phyloP scores from a whole-genome alignment of 257 asterid genomes.

The Nicotiana knightiana region DNA sequence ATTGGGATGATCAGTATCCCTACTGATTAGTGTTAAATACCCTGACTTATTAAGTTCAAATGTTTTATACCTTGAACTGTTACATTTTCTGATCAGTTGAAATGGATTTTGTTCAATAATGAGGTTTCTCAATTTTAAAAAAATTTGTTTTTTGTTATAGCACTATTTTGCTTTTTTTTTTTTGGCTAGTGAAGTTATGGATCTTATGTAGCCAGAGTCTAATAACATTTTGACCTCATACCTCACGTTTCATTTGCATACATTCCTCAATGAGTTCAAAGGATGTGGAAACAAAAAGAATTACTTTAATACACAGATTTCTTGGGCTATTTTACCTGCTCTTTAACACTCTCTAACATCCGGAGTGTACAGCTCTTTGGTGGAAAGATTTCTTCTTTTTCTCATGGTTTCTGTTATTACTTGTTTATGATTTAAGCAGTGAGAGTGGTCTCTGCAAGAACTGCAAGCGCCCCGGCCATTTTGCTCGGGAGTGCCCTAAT shows the following conservation, averaged over 20 bases:
- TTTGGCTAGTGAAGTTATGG: not conserved
- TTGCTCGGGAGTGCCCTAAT: conserved; percentile 92
- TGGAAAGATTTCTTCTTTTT: not conserved
- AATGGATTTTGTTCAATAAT: not conserved
- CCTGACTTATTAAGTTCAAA: not conserved
- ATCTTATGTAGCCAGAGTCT: not conserved
- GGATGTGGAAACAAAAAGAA: not conserved
- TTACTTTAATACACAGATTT: not conserved
- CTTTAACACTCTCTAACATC: not conserved
- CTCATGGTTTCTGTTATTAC: not conserved
- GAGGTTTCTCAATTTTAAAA: not conserved
- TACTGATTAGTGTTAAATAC: not conserved
- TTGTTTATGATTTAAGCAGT: conserved; percentile 26
- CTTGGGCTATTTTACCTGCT: not conserved
- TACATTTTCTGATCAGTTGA: not conserved
- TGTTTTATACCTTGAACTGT: not conserved
- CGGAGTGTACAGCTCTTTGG: not conserved
- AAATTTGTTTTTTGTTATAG: not conserved
- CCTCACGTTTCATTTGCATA: not conserved
- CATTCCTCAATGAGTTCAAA: not conserved
- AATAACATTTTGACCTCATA: not conserved
- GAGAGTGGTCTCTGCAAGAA: conserved; percentile 86
- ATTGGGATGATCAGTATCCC: not conserved
- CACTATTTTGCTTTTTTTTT: not conserved
- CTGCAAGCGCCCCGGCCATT: conserved; percentile 96